These are phyloP conservation scores for Phaeophleospora eucalypticola DNA, from an alignment of 2,329 filamentous ascomycete species.

Conservation along the genomic window DNA sequence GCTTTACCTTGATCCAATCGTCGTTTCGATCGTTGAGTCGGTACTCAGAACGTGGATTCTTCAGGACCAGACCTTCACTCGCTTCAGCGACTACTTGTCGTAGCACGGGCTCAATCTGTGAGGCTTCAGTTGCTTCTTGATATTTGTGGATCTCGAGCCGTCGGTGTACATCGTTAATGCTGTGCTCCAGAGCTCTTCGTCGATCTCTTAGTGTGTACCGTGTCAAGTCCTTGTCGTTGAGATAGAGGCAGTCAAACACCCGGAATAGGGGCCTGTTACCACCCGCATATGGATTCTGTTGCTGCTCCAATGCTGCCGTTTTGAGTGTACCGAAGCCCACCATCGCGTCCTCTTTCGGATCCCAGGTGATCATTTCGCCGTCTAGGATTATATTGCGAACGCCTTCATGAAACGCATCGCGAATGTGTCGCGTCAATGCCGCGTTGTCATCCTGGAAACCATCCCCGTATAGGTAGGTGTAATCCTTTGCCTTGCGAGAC, in stretches of 20 bases:
- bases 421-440: slow-evolving; percentile 74
- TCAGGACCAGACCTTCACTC: slow-evolving; percentile 86
- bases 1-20: slow-evolving; percentile 98
- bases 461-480: slow-evolving; percentile 87
- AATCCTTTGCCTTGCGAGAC: slow-evolving; percentile 95
- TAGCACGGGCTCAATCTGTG: slow-evolving; percentile 73
- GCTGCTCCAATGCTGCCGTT: slow-evolving; percentile 76
- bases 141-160: slow-evolving; percentile 80
- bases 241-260: slow-evolving; percentile 85
- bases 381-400: slow-evolving; percentile 88
- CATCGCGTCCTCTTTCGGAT: slow-evolving; percentile 76
- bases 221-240: slow-evolving; percentile 78
- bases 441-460: slow-evolving; percentile 69
- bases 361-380: slow-evolving; percentile 99
- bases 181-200: slow-evolving; percentile 66
- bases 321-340: slow-evolving; percentile 91
- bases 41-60: slow-evolving; percentile 87
- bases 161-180: slow-evolving; percentile 65
- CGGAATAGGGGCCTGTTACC: slow-evolving; percentile 73
- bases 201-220: slow-evolving; percentile 80
- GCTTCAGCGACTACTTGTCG: slow-evolving; percentile 80
- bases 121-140: slow-evolving; percentile 59
- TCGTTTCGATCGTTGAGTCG: slow-evolving; percentile 84
- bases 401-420: slow-evolving; percentile 68
- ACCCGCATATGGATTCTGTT: slow-evolving; percentile 64